phyloP scores from a whole-genome alignment of 1,284 basidiomycete genomes.

The Rhodotorula glutinis region DNA sequence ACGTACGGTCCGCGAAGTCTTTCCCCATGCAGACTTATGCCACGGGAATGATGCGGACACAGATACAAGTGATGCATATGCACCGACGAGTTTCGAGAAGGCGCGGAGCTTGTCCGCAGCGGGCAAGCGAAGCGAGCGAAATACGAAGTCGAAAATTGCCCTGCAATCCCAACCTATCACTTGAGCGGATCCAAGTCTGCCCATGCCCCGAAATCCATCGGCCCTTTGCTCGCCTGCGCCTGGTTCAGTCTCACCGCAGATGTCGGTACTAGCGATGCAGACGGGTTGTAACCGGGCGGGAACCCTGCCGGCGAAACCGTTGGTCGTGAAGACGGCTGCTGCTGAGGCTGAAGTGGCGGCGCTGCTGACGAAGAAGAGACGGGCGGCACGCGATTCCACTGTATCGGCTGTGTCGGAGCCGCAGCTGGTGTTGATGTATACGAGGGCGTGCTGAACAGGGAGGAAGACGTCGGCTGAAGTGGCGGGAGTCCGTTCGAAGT shows the following conservation, averaged over 20 bases:
- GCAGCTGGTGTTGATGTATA: background rate
- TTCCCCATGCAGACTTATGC: too few relatives aligned
- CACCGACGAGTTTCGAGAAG: too few relatives aligned
- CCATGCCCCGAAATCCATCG: slow-evolving; percentile 27
- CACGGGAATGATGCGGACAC: too few relatives aligned
- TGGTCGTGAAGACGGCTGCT: background rate
- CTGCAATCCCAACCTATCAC: slow-evolving; percentile 2
- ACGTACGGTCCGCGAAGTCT: too few relatives aligned
- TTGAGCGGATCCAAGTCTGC: slow-evolving; percentile 39
- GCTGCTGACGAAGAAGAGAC: slow-evolving; percentile 1
- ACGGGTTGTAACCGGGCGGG: slow-evolving; percentile 20
- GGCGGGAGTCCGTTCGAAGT: slow-evolving; percentile 12
- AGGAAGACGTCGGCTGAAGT: slow-evolving; percentile 16
- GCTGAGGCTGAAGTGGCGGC: background rate
- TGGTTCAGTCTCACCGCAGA: background rate
- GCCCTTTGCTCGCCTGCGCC: background rate
- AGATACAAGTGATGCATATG: too few relatives aligned
- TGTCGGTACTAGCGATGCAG: slow-evolving; percentile 14
- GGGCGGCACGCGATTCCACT: slow-evolving; percentile 30
- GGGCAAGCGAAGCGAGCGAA: background rate
- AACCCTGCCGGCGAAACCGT: slow-evolving; percentile 6
- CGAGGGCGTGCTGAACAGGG: slow-evolving; percentile 6
- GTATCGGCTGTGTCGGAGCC: background rate
- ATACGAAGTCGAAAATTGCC: background rate
- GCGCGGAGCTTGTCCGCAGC: too few relatives aligned